Base-by-base conservation (phyloP, 306 rosid species). In the Datisca glomerata region DNA sequence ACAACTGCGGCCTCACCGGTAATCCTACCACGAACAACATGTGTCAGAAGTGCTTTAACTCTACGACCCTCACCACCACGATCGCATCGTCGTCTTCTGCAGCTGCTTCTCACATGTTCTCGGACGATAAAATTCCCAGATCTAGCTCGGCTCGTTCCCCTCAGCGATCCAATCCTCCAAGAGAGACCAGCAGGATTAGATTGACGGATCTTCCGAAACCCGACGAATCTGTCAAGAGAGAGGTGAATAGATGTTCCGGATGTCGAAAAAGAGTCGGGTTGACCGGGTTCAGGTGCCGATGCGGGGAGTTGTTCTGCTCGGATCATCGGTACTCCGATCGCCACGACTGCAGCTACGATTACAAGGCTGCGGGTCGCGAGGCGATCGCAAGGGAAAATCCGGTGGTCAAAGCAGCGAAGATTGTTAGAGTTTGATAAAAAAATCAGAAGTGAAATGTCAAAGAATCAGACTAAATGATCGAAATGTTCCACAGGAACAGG, bases 261-360 rank as follows among this genome's bases (percentile, higher is more conserved):
- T 91, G 98, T 21, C 66, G 78, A 21, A 51, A 75, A 43, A 71
- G 83, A 54, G 96, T 91, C 8, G 98, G 98, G 0, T 67, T 91
- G 33, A 84, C 96, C 32, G 95, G 98, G 6, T 80, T 91, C 63
- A 62, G 94, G 3, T 91, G 98, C 62, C 86, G 98, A 6, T 91
- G 98, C 41, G 98, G 98, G 0, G 98, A 91, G 8, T 73, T 91
- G 0, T 91, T 80, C 64, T 91, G 98, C 47, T 8, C 82, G 1
- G 85, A 78, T 24, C 98, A 91, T 12, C 81, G 98, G 31, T 91
- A 91, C 54, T 70, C 98, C 41, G 98, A 91, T 56, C 91, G 98
- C 8, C 98, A 91, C 38, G 81, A 69, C 19, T 91, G 98, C 60
- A 68, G 73, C 60, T 91, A 63, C 59, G 98, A 91, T 40, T 91